A percentile compares a stretch with the other conserved stretches of the same genome.
phyloP scores from a whole-genome alignment of 1,284 basidiomycete genomes.

The Cronartium quercuum region DNA sequence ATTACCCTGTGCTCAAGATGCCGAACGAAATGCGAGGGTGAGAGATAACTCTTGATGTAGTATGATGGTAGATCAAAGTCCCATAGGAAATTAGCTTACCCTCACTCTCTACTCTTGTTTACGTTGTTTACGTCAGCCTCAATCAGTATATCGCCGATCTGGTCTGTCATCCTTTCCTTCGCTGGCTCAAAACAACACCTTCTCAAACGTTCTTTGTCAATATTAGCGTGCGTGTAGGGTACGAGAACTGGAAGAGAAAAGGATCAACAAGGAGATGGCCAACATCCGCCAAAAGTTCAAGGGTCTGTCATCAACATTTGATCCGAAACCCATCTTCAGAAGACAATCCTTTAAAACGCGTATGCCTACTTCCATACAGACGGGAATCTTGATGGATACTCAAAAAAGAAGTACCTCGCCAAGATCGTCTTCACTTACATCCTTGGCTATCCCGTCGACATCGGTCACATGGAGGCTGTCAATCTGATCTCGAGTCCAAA shows the following conservation, averaged over 20 bases:
- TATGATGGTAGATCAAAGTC: not conserved
- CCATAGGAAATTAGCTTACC: too few relatives aligned
- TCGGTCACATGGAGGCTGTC: slow-evolving; percentile 98
- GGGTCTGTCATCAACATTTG: slow-evolving; percentile 54
- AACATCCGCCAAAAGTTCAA: slow-evolving; percentile 99
- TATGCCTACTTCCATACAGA: slow-evolving; percentile 55
- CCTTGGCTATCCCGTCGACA: slow-evolving; percentile 94
- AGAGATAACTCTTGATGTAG: not conserved
- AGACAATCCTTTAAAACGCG: not conserved
- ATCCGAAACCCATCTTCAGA: not conserved
- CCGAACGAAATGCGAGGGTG: slow-evolving; percentile 37
- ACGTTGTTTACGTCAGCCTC: not conserved
- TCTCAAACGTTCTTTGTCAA: not conserved
- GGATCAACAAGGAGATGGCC: slow-evolving; percentile 99
- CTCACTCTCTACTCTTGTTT: not conserved
- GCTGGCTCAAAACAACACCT: not conserved
- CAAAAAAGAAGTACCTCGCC: slow-evolving; percentile 87
- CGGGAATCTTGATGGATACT: slow-evolving; percentile 93
- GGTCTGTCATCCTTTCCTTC: slow-evolving; percentile 5
- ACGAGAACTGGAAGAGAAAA: slow-evolving; percentile 84
- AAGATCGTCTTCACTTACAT: slow-evolving; percentile 99
- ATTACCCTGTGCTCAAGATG: not conserved
- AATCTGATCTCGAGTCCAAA: slow-evolving; percentile 92
- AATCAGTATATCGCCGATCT: slow-evolving; percentile 37
- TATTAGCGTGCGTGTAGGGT: slow-evolving; percentile 69